Base-by-base conservation (phyloP, 306 rosid species). In the Quercus dentata region DNA sequence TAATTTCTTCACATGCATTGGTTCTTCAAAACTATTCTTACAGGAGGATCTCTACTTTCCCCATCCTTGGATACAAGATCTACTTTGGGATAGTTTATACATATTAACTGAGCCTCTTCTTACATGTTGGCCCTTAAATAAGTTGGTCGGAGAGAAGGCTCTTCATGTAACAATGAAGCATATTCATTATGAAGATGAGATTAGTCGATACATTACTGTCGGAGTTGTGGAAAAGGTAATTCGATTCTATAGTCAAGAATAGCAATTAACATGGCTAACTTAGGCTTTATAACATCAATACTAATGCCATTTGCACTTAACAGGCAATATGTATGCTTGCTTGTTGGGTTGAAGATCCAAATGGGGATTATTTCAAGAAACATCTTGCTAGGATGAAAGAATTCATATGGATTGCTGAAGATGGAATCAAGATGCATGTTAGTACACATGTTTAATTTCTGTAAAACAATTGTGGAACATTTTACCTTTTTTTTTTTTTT, bases 11-110 rank as follows among this genome's bases (percentile, higher is more conserved):
- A 0, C 8, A 31, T 5, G 21, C 51, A 67, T 33, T 73, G 14
- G 18, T 8, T 49, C 2, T 12, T 14, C 10, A 41, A 8, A 33
- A 33, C 61, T 20, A 27, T 1, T 58, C 41, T 56, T 18, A 15
- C 77, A 92, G 97, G 97, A 89, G 85, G 96, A 91, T 76, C 75
- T 87, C n/a, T 89, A 89, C 79, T 89, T 81, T 71, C 91, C 93
- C 0, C 92, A 90, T 77, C 94, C 89, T 11, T 87, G 76, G 75
- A 49, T 91, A 55, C 98, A 91, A 78, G 89, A 91, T 68, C 10
- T 91, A 1, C 54, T 91, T 1, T 93, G 98, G 98, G 98, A 93
- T 57, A 76, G 90, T 38, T 80, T 91, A 28, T 89, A 91, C 72
- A 61, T 85, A 21, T 83, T 86, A 15, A 69, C 79, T 0, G 97